Evolutionary conservation across 495 filamentous ascomycete species (phyloP), one percentile per base, ranked within the genome.

Genomic region (Elasticomyces elasticus): DNA sequence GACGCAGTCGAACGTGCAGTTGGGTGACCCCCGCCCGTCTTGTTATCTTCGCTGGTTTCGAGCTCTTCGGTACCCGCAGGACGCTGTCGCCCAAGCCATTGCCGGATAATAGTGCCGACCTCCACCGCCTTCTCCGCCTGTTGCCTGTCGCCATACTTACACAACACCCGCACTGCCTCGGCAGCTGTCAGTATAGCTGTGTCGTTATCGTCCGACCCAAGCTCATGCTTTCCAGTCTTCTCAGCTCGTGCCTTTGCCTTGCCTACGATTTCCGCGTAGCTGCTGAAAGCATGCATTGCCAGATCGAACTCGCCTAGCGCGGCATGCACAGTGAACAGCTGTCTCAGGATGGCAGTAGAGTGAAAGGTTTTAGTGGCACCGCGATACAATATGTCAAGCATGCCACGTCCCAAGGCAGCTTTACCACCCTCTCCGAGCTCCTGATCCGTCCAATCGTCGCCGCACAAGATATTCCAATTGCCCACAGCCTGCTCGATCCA

Each of bases 311-410:
- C 89, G 13, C 87, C 88, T 35, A 95, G 71, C 1, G 86, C 75
- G 2, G 85, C 73, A 68, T 97, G 92, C 5, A 95, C 83, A 13
- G 82, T 86, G 59, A 97, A 97, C 0, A 98, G 75, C 64, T 94
- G 83, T 50, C 91, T 76, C 26, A 98, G 71, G 49, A 97, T 82
- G 22, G 84, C 69, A 5, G 89, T 91, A 1, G 94, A 97, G 64
- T 97, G 92, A 61, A 89, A 98, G 0, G 89, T 94, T 68, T 90
- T 94, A 1, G 85, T 85, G 10, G 92, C 85, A 25, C 89, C 89
- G 19, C 58, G 41, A 35, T 43, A 51, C 71, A 80, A 65, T 70
- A 82, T 79, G 63, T 84, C 87, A 23, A 94, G 75, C 30, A 89
- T 83, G 50, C 79, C 79, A 49, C 79, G 77, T 55, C 85, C 79